phyloP scores from a whole-genome alignment of 306 rosid species.

The Cucurbita ficifolia region DNA sequence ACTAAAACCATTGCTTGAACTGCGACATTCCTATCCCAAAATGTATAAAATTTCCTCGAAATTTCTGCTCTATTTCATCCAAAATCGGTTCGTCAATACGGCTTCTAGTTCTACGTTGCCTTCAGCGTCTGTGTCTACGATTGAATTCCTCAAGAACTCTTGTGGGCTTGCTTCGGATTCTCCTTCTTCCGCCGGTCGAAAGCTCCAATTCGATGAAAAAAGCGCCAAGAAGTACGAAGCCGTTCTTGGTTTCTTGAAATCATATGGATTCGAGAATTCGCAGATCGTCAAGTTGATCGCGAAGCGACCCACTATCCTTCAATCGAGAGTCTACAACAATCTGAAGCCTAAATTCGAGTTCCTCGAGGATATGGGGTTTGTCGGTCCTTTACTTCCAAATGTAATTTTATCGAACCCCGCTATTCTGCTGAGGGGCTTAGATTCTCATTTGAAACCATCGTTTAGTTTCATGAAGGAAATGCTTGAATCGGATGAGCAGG shows the following conservation, averaged over 20 bases:
- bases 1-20: neutral
- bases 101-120: neutral
- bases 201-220: neutral
- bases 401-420: neutral
- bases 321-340: neutral
- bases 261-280: neutral
- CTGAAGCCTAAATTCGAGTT: slow-evolving; percentile 2
- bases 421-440: neutral
- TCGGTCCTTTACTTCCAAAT: neutral
- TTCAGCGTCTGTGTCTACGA: neutral
- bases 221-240: neutral
- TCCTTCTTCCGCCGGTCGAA: neutral
- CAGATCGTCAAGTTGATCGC: slow-evolving; percentile 5
- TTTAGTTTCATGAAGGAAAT: neutral
- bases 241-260: neutral
- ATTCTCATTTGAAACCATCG: slow-evolving; percentile 7
- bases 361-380: neutral
- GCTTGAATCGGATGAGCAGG: neutral
- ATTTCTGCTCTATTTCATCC: neutral
- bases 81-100: neutral
- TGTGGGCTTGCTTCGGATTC: neutral
- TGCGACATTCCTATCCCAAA: neutral
- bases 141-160: neutral
- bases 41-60: neutral
- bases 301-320: neutral